These are phyloP conservation scores for Moniliophthora roreri DNA, from an alignment of 1,284 basidiomycete genomes.

Conservation along the genomic window DNA sequence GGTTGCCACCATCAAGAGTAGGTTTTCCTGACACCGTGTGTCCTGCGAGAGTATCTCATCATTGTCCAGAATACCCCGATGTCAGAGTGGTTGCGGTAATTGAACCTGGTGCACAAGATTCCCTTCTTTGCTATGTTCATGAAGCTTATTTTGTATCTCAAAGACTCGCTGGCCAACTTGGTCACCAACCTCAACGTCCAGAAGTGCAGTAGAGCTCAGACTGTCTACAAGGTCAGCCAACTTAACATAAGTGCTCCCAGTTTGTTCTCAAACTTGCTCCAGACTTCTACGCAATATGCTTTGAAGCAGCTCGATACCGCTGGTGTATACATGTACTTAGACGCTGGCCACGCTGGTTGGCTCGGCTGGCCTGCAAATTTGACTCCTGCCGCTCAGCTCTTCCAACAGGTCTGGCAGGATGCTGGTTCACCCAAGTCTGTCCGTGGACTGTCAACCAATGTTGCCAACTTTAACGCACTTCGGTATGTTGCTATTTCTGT, in stretches of 20 bases:
- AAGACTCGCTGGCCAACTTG: conserved; percentile 58
- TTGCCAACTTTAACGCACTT: conserved; percentile 66
- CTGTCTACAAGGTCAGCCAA: conserved; percentile 44
- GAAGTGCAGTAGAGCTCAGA: conserved; percentile 53
- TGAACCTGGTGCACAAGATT: conserved; percentile 45
- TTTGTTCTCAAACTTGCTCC: neutral
- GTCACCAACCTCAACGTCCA: conserved; percentile 63
- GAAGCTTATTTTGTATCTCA: too few relatives aligned
- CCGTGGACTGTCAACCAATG: conserved; percentile 64
- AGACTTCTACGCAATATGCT: conserved; percentile 36
- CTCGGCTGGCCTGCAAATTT: conserved; percentile 68
- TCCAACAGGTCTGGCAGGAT: conserved; percentile 45
- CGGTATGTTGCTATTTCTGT: conserved; percentile 22
- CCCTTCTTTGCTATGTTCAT: too few relatives aligned
- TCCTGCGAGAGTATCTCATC: neutral
- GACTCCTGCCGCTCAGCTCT: conserved; percentile 55
- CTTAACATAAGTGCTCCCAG: neutral
- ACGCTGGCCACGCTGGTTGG: conserved; percentile 69
- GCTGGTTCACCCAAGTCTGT: conserved; percentile 53
- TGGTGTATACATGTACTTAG: conserved; percentile 60
- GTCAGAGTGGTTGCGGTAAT: conserved; percentile 63
- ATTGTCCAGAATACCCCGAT: conserved; percentile 51
- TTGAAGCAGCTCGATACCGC: conserved; percentile 53
- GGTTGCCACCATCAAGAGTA: conserved; percentile 54
- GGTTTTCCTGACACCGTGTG: conserved; percentile 18